Percentiles rank a stretch among this genome's conserved stretches.
Evolutionary conservation across 2,329 filamentous ascomycete species (phyloP).

Genomic region (Neonectria ditissima): DNA sequence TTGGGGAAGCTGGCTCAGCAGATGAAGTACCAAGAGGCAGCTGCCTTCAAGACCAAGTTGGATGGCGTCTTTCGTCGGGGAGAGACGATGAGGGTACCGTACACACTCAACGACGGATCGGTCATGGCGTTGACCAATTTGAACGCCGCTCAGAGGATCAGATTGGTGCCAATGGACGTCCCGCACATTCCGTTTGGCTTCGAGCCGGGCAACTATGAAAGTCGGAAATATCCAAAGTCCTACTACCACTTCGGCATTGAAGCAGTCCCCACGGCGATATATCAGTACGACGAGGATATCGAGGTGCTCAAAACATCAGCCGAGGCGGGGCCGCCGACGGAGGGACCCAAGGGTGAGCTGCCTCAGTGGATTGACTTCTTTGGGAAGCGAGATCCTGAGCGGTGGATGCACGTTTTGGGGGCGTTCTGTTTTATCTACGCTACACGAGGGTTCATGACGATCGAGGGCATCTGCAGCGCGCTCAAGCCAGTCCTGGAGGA

Average conservation of each 20-base stretch:
- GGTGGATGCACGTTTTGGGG: conserved; percentile 74
- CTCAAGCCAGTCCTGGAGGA: conserved; percentile 70
- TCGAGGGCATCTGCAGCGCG: conserved; percentile 64
- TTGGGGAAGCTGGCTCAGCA: conserved; percentile 68
- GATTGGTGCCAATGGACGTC: conserved; percentile 65
- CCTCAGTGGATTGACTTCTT: conserved; percentile 82
- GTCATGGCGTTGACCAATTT: conserved; percentile 76
- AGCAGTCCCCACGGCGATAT: conserved; percentile 71
- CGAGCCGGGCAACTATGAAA: conserved; percentile 77
- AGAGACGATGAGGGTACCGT: conserved; percentile 61
- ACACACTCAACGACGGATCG: conserved; percentile 71
- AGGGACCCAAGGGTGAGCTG: conserved; percentile 61
- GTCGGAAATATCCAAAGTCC: conserved; percentile 73
- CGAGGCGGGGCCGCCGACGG: conserved; percentile 55
- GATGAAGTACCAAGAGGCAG: conserved; percentile 68
- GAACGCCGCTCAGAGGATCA: conserved; percentile 68
- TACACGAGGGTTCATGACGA: conserved; percentile 68
- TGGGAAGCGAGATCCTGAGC: conserved; percentile 65
- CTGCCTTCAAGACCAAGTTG: conserved; percentile 68
- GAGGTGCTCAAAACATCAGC: conserved; percentile 53
- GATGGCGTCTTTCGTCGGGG: conserved; percentile 65
- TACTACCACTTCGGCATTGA: conserved; percentile 74
- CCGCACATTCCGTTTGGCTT: conserved; percentile 77
- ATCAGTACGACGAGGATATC: conserved; percentile 67
- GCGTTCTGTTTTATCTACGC: conserved; percentile 73